Percentiles rank a stretch among this genome's conserved stretches.
Evolutionary conservation across 164 flowering plant species (phyloP).

Genomic region (Vitis rupestris): DNA sequence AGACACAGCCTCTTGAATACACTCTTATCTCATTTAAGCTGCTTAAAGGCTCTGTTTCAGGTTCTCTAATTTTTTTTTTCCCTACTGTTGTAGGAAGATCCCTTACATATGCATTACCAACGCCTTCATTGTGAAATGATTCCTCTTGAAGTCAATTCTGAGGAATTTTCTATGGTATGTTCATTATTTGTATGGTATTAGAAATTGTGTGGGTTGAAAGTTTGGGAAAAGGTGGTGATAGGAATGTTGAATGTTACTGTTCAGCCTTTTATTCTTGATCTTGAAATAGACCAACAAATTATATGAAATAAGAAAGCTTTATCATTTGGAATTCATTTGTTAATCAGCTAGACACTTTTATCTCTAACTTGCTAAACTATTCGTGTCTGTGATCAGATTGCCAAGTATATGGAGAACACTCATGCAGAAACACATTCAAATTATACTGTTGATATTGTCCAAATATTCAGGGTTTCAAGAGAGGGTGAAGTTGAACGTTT

Average conservation of each 20-base stretch:
- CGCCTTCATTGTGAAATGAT: conserved; percentile 66
- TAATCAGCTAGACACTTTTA: neutral
- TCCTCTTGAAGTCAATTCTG: conserved; percentile 58
- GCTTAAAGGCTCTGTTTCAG: neutral
- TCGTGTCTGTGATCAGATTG: conserved; percentile 43
- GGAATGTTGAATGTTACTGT: neutral
- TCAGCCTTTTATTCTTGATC: neutral
- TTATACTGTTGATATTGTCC: conserved; percentile 72
- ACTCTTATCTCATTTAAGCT: neutral
- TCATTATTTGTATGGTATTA: conserved; percentile 4
- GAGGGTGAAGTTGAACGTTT: conserved; percentile 71
- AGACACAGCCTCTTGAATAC: too few species aligned
- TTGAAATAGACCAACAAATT: neutral
- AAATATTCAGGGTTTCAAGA: conserved; percentile 64
- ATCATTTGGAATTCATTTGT: neutral
- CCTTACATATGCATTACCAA: conserved; percentile 62
- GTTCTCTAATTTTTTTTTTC: conserved; percentile 6
- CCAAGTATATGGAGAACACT: conserved; percentile 72
- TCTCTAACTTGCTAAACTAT: neutral
- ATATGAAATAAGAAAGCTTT: neutral
- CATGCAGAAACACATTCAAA: conserved; percentile 86
- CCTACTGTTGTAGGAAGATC: conserved; percentile 60
- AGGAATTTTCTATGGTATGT: conserved; percentile 68
- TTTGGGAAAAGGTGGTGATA: too few species aligned
- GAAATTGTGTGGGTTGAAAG: neutral